Conservation (phyloP, 2,329 filamentous ascomycete genomes). For the Davidsoniella eucalypti region DNA sequence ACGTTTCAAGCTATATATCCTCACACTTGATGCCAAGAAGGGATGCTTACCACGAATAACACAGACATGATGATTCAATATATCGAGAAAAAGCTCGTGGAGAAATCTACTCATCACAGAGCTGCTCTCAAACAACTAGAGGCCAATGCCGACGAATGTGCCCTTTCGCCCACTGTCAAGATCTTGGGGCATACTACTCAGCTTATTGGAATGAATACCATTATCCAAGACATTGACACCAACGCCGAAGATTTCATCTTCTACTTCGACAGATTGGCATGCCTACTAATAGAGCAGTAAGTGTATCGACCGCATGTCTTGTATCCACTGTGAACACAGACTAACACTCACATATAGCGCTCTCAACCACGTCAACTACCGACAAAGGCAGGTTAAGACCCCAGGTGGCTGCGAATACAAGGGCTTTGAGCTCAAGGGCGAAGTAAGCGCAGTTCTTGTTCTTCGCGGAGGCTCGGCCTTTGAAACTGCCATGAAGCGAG, state of each 20-base stretch:
- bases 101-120: constrained; percentile 74
- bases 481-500: constrained; percentile 73
- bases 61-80: constrained; percentile 84
- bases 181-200: constrained; percentile 65
- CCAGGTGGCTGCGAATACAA: constrained; percentile 53
- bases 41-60: not conserved
- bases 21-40: not conserved
- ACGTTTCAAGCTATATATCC: constrained; percentile 17
- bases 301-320: constrained; percentile 14
- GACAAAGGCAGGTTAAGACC: constrained; percentile 47
- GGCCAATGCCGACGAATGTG: constrained; percentile 49
- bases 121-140: constrained; percentile 64
- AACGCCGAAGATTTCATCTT: constrained; percentile 86
- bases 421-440: constrained; percentile 54
- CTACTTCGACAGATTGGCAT: constrained; percentile 81
- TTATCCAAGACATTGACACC: constrained; percentile 67
- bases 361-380: constrained; percentile 60
- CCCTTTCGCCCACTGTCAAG: constrained; percentile 58
- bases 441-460: constrained; percentile 72
- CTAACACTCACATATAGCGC: constrained; percentile 33
- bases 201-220: constrained; percentile 74
- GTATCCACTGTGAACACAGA: too few relatives aligned
- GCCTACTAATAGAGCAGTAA: constrained; percentile 67
- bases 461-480: constrained; percentile 79
- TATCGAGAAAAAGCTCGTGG: constrained; percentile 69